Evolutionary conservation across 345 rosid genomes (phyloP).

Genomic region (Salix suchowensis): DNA sequence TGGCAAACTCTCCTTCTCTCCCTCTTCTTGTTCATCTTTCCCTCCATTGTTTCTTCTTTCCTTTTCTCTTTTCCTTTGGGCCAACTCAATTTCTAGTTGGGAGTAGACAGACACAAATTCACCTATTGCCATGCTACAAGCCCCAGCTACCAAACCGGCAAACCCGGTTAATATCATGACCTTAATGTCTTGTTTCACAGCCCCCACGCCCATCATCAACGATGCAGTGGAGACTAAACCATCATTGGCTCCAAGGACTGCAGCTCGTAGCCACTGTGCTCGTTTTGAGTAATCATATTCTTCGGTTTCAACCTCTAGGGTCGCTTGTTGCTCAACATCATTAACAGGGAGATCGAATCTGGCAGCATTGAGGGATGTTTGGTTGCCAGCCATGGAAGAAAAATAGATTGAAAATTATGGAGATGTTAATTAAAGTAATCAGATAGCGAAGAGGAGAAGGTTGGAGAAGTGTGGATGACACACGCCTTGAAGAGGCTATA

Average conservation of each 20-base stretch:
- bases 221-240: conserved; percentile 86
- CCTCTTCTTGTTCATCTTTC: conserved; percentile 15
- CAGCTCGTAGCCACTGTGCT: conserved; percentile 92
- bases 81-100: conserved; percentile 71
- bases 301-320: conserved; percentile 16
- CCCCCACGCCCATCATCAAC: conserved; percentile 88
- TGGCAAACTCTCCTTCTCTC: conserved; percentile 54
- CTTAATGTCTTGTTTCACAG: conserved; percentile 72
- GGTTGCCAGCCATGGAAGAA: conserved; percentile 30
- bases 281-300: conserved; percentile 71
- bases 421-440: background rate
- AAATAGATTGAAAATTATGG: background rate
- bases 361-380: conserved; percentile 24
- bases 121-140: conserved; percentile 97
- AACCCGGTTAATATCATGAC: conserved; percentile 84
- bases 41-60: conserved; percentile 2
- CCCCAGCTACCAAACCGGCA: conserved; percentile 87
- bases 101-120: conserved; percentile 90
- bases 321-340: conserved; percentile 33
- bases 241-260: conserved; percentile 89
- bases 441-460: conserved; percentile 2
- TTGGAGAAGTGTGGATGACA: conserved; percentile 52
- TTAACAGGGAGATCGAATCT: conserved; percentile 26
- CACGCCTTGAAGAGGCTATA: conserved; percentile 54
- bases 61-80: conserved; percentile 58